Conservation (phyloP, 2,329 filamentous ascomycete genomes). For the Alternaria viburni region DNA sequence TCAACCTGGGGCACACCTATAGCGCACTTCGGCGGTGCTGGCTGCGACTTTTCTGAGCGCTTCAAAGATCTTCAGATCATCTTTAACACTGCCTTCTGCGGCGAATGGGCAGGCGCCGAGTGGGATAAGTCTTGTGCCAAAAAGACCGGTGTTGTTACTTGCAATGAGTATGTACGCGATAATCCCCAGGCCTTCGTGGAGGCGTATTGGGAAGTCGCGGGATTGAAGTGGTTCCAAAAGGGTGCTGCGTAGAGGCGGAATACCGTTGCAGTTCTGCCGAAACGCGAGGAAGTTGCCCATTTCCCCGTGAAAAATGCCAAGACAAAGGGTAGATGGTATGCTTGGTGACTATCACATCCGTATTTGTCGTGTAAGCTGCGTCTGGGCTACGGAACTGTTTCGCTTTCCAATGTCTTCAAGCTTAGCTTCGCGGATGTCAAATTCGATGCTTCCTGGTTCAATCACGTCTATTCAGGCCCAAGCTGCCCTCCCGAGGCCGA, state of each 20-base stretch:
- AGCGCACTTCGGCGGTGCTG: slow-evolving; percentile 48
- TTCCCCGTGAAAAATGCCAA: too few relatives aligned
- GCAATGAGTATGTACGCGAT: slow-evolving; percentile 40
- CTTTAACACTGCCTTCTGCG: slow-evolving; percentile 60
- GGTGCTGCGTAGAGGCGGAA: not conserved
- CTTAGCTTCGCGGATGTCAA: too few relatives aligned
- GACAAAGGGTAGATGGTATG: too few relatives aligned
- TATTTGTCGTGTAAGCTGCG: too few relatives aligned
- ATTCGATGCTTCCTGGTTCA: too few relatives aligned
- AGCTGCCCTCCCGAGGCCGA: too few relatives aligned
- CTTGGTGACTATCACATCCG: too few relatives aligned
- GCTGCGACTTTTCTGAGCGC: slow-evolving; percentile 54
- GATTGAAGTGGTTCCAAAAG: slow-evolving; percentile 36
- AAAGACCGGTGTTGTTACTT: slow-evolving; percentile 56
- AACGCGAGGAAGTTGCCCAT: too few relatives aligned
- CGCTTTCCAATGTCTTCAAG: too few relatives aligned
- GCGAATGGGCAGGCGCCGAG: slow-evolving; percentile 61
- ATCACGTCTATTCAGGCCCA: too few relatives aligned
- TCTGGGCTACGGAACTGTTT: too few relatives aligned
- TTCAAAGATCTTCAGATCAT: slow-evolving; percentile 46
- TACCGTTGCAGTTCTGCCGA: too few relatives aligned
- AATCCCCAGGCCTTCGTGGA: slow-evolving; percentile 39
- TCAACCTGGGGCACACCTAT: slow-evolving; percentile 34
- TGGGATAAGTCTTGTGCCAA: slow-evolving; percentile 57
- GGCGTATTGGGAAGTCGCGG: slow-evolving; percentile 46